Evolutionary conservation across 495 filamentous ascomycete species (phyloP), one percentile per base, ranked within the genome.

Genomic region (Daldinia caldariorum): DNA sequence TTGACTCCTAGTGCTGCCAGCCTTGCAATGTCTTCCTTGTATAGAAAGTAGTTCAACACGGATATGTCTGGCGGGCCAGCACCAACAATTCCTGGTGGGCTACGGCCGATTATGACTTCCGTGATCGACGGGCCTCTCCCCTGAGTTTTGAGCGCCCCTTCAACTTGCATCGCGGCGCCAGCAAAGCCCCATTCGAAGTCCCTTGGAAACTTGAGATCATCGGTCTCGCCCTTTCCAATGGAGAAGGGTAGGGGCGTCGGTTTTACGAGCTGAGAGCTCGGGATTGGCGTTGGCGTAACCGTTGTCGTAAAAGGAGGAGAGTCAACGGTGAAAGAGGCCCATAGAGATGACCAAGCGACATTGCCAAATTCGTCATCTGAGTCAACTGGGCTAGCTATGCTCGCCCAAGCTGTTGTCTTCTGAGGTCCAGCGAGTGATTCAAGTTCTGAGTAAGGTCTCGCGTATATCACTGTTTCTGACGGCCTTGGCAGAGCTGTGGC

Each of bases 381-480:
- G 18, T 58, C 55, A 13, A 29, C 8, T 41, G 55, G 55, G 6
- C 22, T 58, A 3, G 55, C 14, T 58, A 58, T 26, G 35, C 37
- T 58, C 9, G 35, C 34, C 55, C 55, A 58, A 1, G 35, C 41
- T 39, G 34, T 58, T 10, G 55, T 58, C 12, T 4, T 22, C 38
- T 58, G 55, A 29, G 55, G 29, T n/a, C 55, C 55, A 20, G 55
- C 55, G 14, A 58, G 55, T 6, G 55, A 58, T 26, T 16, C 22
- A 12, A 58, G 34, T 18, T 58, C 35, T 14, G 55, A 58, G 29
- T 58, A 58, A 26, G 55, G 55, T 3, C 34, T 35, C 13, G 55
- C 55, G 18, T 58, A 26, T 35, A 35, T 41, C 14, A 37, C 16
- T n/a, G 55, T 58, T 22, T 16, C 12, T 4, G 38, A 41, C n/a